Base-by-base conservation (phyloP, 2,329 filamentous ascomycete genomes). In the Escovopsis sp. region DNA sequence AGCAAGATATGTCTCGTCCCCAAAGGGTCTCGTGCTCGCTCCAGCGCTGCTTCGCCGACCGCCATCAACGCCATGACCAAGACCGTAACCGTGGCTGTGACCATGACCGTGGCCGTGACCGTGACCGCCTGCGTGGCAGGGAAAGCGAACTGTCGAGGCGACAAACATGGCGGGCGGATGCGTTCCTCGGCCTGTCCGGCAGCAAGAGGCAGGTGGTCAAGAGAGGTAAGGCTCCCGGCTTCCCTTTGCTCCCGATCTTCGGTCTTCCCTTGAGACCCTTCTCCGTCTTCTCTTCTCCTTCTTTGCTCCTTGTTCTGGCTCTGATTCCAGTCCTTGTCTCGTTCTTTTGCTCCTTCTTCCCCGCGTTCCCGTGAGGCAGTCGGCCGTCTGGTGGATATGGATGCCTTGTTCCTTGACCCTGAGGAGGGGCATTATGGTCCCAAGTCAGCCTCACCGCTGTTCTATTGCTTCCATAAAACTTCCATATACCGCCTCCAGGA, bases 381-480 rank as follows among this genome's bases (percentile, higher is more conserved):
- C 7, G 31, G 17, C 15, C n/a, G 15, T 18, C 12, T 18, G 21
- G 9, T 23, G 9, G 31, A n/a, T n/a, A n/a, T n/a, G 19, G 14
- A n/a, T 13, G 10, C 9, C 18, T 18, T n/a, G 11, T 23, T 19
- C 19, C 19, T 3, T 19, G 10, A 4, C 16, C 10, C 10, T 5
- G 10, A 29, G 21, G 21, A 23, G 11, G 8, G 21, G 21, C n/a
- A n/a, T n/a, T n/a, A n/a, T n/a, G n/a, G n/a, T n/a, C n/a, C n/a
- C n/a, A 39, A 14, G 21, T 31, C 27, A 17, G 15, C 32, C 35
- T 39, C 32, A 39, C 38, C 38, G 35, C 33, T 15, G 18, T n/a
- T 30, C 26, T n/a, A 21, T 17, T 35, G 33, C 33, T 23, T 18
- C 17, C 19, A 31, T 17, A 9, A 23, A n/a, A 13, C 27, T 21